A percentile compares a stretch with the other conserved stretches of the same genome.
Evolutionary conservation across 2,329 filamentous ascomycete genomes (phyloP).

Genomic region (Cucurbitaria berberidis): DNA sequence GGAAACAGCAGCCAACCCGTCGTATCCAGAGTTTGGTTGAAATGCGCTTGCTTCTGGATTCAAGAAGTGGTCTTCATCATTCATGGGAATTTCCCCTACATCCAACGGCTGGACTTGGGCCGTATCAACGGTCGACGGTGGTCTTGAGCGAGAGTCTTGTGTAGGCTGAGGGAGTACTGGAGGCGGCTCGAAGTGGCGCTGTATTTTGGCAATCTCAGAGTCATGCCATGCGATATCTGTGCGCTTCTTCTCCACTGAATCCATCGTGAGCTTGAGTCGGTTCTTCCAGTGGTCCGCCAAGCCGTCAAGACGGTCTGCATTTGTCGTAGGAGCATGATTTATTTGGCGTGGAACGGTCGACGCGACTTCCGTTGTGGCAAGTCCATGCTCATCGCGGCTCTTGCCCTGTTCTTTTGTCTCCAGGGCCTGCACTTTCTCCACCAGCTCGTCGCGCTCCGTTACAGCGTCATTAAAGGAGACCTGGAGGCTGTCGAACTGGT

Average conservation of each 20-base stretch:
- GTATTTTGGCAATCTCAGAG: neutral
- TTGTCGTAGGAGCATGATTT: neutral
- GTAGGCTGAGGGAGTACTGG: neutral
- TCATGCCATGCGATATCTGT: neutral
- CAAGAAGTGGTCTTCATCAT: neutral
- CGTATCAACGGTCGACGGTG: neutral
- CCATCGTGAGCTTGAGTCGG: neutral
- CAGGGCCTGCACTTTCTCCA: neutral
- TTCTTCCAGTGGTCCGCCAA: neutral
- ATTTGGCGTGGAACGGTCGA: neutral
- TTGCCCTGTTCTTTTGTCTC: neutral
- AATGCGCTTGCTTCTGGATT: neutral
- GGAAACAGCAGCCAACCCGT: neutral
- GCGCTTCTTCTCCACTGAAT: neutral
- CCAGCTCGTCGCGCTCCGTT: conserved; percentile 1
- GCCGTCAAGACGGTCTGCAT: neutral
- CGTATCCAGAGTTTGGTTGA: neutral
- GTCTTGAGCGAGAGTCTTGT: neutral
- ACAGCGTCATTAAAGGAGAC: neutral
- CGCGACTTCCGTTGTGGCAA: neutral
- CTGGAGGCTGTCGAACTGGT: neutral
- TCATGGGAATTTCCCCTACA: neutral
- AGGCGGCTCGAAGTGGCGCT: neutral
- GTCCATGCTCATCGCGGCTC: neutral
- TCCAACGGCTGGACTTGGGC: neutral